These are phyloP conservation scores for Colletotrichum spaethianum DNA, from an alignment of 2,329 filamentous ascomycete species.

Conservation along the genomic window DNA sequence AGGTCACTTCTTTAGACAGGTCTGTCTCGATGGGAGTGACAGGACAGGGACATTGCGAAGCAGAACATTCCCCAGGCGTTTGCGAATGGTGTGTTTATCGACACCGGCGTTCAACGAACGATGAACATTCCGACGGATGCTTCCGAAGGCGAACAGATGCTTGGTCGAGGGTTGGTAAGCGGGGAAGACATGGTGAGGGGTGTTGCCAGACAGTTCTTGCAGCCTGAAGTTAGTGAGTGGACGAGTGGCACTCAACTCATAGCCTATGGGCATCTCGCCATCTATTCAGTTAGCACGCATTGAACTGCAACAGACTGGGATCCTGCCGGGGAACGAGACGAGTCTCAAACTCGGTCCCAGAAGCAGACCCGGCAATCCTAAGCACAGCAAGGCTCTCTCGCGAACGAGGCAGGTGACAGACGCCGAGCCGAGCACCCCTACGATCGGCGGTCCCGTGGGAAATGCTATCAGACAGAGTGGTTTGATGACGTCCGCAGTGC, in stretches of 20 bases:
- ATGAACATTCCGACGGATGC: slow-evolving; percentile 42
- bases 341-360: background rate
- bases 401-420: background rate
- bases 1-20: slow-evolving; percentile 9
- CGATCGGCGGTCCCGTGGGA: background rate
- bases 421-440: too few species aligned
- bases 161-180: slow-evolving; percentile 50
- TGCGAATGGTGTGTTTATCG: background rate
- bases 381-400: background rate
- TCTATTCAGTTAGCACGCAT: background rate
- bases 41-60: slow-evolving; percentile 11
- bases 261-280: background rate
- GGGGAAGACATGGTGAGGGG: slow-evolving; percentile 52
- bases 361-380: background rate
- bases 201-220: slow-evolving; percentile 51
- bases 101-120: slow-evolving; percentile 4
- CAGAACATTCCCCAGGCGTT: slow-evolving; percentile 22
- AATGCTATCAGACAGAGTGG: background rate
- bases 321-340: background rate
- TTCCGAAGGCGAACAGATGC: slow-evolving; percentile 48
- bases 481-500: slow-evolving; percentile 20
- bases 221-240: slow-evolving; percentile 40
- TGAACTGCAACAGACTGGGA: background rate
- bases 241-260: background rate
- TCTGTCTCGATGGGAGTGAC: slow-evolving; percentile 13